Percentiles rank a stretch among this genome's conserved stretches.
phyloP scores from a whole-genome alignment of 495 filamentous ascomycete genomes.

The Talaromyces stipitatus region DNA sequence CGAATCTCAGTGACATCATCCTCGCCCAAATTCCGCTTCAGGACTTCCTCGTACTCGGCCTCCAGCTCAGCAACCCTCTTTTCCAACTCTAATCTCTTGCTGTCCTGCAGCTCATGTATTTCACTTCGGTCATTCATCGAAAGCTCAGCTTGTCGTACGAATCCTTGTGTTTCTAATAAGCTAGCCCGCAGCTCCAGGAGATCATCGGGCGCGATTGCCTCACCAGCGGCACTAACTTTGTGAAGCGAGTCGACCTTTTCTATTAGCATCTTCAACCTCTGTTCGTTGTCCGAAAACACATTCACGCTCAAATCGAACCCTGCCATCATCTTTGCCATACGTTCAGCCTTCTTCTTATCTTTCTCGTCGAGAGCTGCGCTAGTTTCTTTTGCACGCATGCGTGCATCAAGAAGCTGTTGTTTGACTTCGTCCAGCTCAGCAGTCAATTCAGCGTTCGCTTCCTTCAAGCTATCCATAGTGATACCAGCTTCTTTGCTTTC shows the following conservation, averaged over 20 bases:
- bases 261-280: slow-evolving; percentile 71
- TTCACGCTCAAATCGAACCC: slow-evolving; percentile 89
- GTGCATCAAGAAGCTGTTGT: slow-evolving; percentile 89
- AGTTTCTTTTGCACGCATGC: slow-evolving; percentile 92
- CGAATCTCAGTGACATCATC: slow-evolving; percentile 80
- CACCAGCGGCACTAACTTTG: slow-evolving; percentile 65
- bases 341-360: slow-evolving; percentile 95
- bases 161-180: slow-evolving; percentile 81
- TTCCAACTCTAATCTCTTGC: slow-evolving; percentile 65
- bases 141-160: slow-evolving; percentile 88
- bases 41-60: slow-evolving; percentile 70
- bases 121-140: slow-evolving; percentile 62
- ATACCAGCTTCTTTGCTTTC: slow-evolving; percentile 95
- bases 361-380: slow-evolving; percentile 85
- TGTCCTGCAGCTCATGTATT: slow-evolving; percentile 51
- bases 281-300: slow-evolving; percentile 85
- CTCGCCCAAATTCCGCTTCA: slow-evolving; percentile 72
- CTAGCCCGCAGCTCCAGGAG: slow-evolving; percentile 66
- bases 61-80: slow-evolving; percentile 62
- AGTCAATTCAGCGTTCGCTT: slow-evolving; percentile 89
- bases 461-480: slow-evolving; percentile 95
- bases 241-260: slow-evolving; percentile 71
- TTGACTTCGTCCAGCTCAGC: slow-evolving; percentile 90
- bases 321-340: slow-evolving; percentile 99
- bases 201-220: slow-evolving; percentile 73